Conservation (phyloP, 2,329 filamentous ascomycete species). For the Annulohypoxylon truncatum region DNA sequence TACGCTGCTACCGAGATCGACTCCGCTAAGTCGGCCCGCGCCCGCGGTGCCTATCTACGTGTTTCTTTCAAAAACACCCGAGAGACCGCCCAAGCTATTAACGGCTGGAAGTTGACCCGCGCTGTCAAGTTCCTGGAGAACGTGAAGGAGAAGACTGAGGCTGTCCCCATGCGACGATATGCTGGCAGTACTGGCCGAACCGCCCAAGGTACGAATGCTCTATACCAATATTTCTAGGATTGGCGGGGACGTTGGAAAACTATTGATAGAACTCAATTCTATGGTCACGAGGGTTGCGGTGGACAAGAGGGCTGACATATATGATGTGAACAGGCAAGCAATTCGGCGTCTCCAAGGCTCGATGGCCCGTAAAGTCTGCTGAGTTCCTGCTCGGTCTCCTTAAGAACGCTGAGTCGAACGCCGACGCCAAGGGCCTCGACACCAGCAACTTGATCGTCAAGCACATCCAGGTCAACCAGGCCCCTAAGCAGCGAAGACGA, state of each 20-base stretch:
- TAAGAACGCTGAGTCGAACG: constrained; percentile 97
- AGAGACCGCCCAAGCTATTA: constrained; percentile 99
- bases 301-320: constrained; percentile 38
- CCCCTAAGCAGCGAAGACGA: constrained; percentile 97
- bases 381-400: constrained; percentile 97
- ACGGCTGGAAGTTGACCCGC: constrained; percentile 97
- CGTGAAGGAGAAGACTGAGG: constrained; percentile 96
- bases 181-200: constrained; percentile 94
- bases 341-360: constrained; percentile 96
- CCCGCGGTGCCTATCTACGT: constrained; percentile 98
- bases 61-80: constrained; percentile 99
- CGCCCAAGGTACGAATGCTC: constrained; percentile 86
- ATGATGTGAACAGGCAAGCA: constrained; percentile 80
- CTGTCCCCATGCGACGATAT: constrained; percentile 97
- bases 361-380: constrained; percentile 99
- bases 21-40: constrained; percentile 92
- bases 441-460: constrained; percentile 98
- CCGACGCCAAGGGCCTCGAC: constrained; percentile 96
- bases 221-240: not conserved
- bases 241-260: constrained; percentile 1
- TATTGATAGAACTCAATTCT: constrained; percentile 12
- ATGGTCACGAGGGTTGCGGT: not conserved
- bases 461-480: constrained; percentile 99
- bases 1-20: constrained; percentile 94
- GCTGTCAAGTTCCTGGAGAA: constrained; percentile 98